Evolutionary conservation across 2,329 filamentous ascomycete species (phyloP), one percentile per base, ranked within the genome.

Genomic region (Aspergillus viridinutans): DNA sequence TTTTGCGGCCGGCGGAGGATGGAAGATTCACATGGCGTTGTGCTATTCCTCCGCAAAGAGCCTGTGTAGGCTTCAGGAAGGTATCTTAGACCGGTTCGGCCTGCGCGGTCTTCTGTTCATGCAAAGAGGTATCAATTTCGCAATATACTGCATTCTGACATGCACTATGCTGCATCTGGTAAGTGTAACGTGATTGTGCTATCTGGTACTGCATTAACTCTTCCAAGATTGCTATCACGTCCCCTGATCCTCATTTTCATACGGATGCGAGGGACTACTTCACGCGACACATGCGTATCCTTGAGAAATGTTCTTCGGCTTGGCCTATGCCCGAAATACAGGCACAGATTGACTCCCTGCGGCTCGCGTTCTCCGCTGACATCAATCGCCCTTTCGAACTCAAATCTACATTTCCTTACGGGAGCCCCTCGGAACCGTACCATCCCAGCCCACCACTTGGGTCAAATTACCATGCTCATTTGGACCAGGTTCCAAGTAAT

Each of bases 81-180:
- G 88, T 1, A 85, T 96, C 38, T 69, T 96, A 57, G 83, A 88
- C 54, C 83, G 84, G 0, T 96, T 87, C 72, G 90, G 92, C 2
- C 78, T 96, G 58, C 84, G 84, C 17, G 93, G 92, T 0, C 80
- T 97, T 17, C 82, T 94, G 65, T 95, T 88, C 75, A 97, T 97
- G 93, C 88, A 93, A 68, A 84, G 93, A 63, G 93, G 93, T 42
- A 92, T 96, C 71, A 96, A 92, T 74, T 97, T 96, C 68, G 91
- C 90, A 5, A 91, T 97, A n/a, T 97, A 97, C 69, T 86, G 88
- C 55, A 86, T 96, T 26, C 78, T 97, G 49, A 94, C 91, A 0
- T 96, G 92, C 77, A 92, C 93, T 25, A 92, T 97, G 75, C 83
- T 97, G 54, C 92, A 97, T 74, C 76, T 97, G 75, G 93, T 97